Percentiles rank a stretch among this genome's conserved stretches.
Conservation (phyloP, 306 rosid species). For the Cercis canadensis region DNA sequence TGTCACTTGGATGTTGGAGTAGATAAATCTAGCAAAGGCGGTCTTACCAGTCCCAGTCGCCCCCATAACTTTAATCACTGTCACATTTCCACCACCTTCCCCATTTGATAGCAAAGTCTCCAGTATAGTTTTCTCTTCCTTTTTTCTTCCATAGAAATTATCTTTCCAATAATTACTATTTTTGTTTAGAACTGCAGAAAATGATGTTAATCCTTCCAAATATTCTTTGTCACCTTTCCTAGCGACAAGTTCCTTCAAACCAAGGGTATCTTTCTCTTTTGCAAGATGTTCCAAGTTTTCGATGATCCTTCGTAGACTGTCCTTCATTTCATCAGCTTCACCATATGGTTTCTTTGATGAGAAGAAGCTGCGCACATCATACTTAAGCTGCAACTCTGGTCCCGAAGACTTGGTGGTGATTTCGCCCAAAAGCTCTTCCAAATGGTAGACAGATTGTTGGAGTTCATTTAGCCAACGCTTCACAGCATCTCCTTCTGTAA, state of each 20-base stretch:
- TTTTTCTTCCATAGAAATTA: slow-evolving; percentile 43
- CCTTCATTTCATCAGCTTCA: not conserved
- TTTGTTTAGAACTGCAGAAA: slow-evolving; percentile 27
- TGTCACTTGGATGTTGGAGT: slow-evolving; percentile 36
- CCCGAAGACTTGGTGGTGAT: slow-evolving; percentile 14
- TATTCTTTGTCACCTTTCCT: slow-evolving; percentile 17
- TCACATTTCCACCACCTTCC: not conserved
- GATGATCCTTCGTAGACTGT: not conserved
- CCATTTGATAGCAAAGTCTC: slow-evolving; percentile 23
- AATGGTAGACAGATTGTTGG: not conserved
- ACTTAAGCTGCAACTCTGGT: not conserved
- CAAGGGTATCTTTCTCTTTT: slow-evolving; percentile 42
- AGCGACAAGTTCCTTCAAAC: slow-evolving; percentile 31
- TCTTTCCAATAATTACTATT: slow-evolving; percentile 25
- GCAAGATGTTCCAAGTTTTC: slow-evolving; percentile 29
- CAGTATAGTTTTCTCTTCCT: slow-evolving; percentile 42
- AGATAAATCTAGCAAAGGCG: slow-evolving; percentile 40
- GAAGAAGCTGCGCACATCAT: not conserved
- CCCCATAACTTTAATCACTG: slow-evolving; percentile 37
- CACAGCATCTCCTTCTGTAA: not conserved
- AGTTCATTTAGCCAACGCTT: slow-evolving; percentile 32
- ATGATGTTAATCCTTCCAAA: not conserved
- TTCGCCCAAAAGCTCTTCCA: slow-evolving; percentile 19
- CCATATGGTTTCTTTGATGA: slow-evolving; percentile 8
- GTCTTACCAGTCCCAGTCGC: slow-evolving; percentile 50